Evolutionary conservation across 768 basidiomycete genomes (phyloP).

Genomic region (Trametes gibbosa): DNA sequence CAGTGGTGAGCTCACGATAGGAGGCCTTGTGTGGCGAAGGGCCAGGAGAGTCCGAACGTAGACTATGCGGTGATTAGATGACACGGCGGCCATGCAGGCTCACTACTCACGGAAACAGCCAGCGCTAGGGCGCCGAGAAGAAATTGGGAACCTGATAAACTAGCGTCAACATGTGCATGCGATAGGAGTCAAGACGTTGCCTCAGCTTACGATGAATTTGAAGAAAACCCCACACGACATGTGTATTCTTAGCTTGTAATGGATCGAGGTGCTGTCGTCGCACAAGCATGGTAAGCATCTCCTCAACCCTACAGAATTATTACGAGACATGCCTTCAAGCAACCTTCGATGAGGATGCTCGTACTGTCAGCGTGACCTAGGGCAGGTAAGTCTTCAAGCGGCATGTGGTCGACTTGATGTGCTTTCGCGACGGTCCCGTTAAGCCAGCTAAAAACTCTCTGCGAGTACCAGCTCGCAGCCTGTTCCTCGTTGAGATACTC

Average conservation of each 20-base stretch:
- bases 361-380: conserved; percentile 43
- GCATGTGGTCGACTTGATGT: conserved; percentile 39
- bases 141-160: conserved; percentile 15
- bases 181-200: not conserved
- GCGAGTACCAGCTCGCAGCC: conserved; percentile 25
- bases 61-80: not conserved
- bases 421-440: conserved; percentile 46
- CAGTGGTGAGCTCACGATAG: conserved; percentile 21
- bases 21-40: conserved; percentile 33
- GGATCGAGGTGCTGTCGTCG: conserved; percentile 34
- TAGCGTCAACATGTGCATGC: no score
- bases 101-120: not conserved
- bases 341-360: conserved; percentile 29
- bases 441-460: conserved; percentile 47
- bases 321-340: conserved; percentile 29
- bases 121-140: conserved; percentile 11
- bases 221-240: conserved; percentile 29
- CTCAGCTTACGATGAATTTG: conserved; percentile 20
- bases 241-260: conserved; percentile 29
- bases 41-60: conserved; percentile 24
- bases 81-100: not conserved
- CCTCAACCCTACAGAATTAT: conserved; percentile 14
- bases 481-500: conserved; percentile 24
- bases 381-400: conserved; percentile 41
- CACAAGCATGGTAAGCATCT: conserved; percentile 22